These are phyloP conservation scores for Trametes punicea DNA, from an alignment of 768 basidiomycete genomes.

Conservation along the genomic window DNA sequence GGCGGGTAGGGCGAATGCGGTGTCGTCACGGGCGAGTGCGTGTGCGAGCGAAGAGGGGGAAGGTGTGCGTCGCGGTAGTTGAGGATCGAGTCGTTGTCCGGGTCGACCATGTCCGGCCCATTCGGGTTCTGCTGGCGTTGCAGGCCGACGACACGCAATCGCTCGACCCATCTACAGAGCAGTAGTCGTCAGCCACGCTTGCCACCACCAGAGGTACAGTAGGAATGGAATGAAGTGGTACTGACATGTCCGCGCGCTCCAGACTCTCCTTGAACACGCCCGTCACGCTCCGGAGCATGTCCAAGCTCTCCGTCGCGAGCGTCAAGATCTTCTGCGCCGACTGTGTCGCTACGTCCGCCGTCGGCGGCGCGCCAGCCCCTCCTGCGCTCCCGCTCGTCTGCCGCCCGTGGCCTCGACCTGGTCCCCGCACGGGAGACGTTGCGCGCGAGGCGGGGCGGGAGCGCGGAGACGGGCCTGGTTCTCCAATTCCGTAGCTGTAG, in stretches of 20 bases:
- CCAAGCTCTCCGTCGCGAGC: slow-evolving; percentile 86
- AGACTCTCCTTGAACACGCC: slow-evolving; percentile 83
- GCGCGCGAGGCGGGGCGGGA: slow-evolving; percentile 29
- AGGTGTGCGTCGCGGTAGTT: slow-evolving; percentile 16
- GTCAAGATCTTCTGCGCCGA: slow-evolving; percentile 81
- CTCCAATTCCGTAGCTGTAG: slow-evolving; percentile 30
- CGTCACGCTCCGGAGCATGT: slow-evolving; percentile 90
- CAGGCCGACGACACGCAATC: slow-evolving; percentile 72
- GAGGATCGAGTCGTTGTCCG: slow-evolving; percentile 16
- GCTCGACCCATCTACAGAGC: slow-evolving; percentile 70
- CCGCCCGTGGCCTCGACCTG: slow-evolving; percentile 23
- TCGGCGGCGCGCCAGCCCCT: slow-evolving; percentile 27
- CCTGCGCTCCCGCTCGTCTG: slow-evolving; percentile 25
- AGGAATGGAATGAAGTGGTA: slow-evolving; percentile 20
- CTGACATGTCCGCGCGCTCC: slow-evolving; percentile 82
- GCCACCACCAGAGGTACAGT: slow-evolving; percentile 9
- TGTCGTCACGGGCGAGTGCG: slow-evolving; percentile 2
- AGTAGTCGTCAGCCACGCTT: slow-evolving; percentile 3
- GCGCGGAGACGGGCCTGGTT: slow-evolving; percentile 26
- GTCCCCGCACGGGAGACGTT: slow-evolving; percentile 26
- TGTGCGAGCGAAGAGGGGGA: slow-evolving; percentile 9
- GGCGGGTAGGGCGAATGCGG: slow-evolving; percentile 15
- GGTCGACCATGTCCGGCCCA: slow-evolving; percentile 6
- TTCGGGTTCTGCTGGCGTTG: slow-evolving; percentile 45
- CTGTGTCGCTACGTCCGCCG: slow-evolving; percentile 56